These are phyloP conservation scores for Jaenimonas drosophilae DNA, from an alignment of 208 protist genomes.

Conservation along the genomic window DNA sequence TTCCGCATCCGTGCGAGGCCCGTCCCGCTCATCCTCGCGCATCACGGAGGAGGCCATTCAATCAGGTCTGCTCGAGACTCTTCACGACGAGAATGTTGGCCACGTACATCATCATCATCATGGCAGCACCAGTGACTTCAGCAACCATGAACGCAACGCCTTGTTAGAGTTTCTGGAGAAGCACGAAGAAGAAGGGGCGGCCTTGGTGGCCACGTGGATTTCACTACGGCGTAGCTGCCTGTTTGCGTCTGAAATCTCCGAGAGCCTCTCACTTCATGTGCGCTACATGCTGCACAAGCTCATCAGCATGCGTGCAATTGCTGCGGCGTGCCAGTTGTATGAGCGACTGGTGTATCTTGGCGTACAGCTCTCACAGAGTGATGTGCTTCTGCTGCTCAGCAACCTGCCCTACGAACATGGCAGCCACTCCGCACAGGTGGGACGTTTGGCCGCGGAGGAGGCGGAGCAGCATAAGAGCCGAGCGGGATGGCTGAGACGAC, in stretches of 20 bases:
- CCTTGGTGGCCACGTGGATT: conserved; percentile 77
- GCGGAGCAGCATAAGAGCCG: conserved; percentile 14
- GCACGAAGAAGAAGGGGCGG: conserved; percentile 56
- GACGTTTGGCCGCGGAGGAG: conserved; percentile 10
- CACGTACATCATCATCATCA: no score
- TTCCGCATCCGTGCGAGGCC: no score
- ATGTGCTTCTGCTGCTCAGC: conserved; percentile 53
- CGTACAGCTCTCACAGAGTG: conserved; percentile 53
- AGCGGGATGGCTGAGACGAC: not conserved
- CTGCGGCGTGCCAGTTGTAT: conserved; percentile 53
- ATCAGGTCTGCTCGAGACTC: no score
- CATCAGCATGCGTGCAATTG: conserved; percentile 47
- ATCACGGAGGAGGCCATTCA: no score
- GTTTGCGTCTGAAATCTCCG: conserved; percentile 60
- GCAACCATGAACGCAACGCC: no score
- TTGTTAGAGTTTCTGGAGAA: conserved; percentile 53
- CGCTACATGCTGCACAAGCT: conserved; percentile 66
- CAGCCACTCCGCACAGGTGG: conserved; percentile 7
- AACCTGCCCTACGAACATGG: conserved; percentile 71
- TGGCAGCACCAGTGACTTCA: no score
- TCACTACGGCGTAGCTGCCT: conserved; percentile 67
- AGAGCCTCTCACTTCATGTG: conserved; percentile 45
- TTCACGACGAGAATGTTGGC: no score
- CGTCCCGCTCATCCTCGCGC: no score
- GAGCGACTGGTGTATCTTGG: conserved; percentile 55